Conservation (phyloP, 2,329 filamentous ascomycete genomes). For the Calonectria multiphialidica region DNA sequence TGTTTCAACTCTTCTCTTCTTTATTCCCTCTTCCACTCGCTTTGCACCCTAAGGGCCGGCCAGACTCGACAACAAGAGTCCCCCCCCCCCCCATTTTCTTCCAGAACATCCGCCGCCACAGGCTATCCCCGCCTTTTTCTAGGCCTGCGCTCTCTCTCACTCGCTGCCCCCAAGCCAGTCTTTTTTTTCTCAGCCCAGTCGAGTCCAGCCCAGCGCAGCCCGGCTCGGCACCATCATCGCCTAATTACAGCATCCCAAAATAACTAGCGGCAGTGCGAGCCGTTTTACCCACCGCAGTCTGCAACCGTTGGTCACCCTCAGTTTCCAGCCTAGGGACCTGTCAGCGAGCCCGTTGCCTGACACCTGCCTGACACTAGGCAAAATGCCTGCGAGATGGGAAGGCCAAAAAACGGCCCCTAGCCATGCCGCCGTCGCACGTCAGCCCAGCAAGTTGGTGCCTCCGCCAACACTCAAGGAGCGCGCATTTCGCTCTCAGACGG, state of each 20-base stretch:
- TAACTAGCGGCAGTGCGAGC: slow-evolving; percentile 36
- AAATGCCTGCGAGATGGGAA: slow-evolving; percentile 45
- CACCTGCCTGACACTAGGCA: slow-evolving; percentile 24
- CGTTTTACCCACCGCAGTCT: slow-evolving; percentile 20
- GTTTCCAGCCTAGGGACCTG: background rate
- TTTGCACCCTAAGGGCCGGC: background rate
- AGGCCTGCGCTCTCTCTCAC: background rate
- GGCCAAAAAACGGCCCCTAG: slow-evolving; percentile 34
- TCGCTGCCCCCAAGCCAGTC: slow-evolving; percentile 29
- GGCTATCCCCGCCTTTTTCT: background rate
- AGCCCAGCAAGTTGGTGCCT: slow-evolving; percentile 34
- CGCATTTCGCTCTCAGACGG: slow-evolving; percentile 37
- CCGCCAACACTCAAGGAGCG: slow-evolving; percentile 43
- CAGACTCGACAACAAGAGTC: background rate
- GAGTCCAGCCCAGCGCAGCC: slow-evolving; percentile 15
- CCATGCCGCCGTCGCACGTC: slow-evolving; percentile 25
- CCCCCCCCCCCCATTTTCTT: background rate
- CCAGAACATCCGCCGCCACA: background rate
- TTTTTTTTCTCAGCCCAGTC: slow-evolving; percentile 24
- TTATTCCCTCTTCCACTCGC: slow-evolving; percentile 10
- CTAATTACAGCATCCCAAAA: slow-evolving; percentile 33
- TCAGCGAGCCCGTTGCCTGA: slow-evolving; percentile 9
- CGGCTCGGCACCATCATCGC: slow-evolving; percentile 3
- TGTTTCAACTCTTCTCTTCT: slow-evolving; percentile 1
- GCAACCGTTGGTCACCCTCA: slow-evolving; percentile 3